Percentiles rank a stretch among this genome's conserved stretches.
These are phyloP conservation scores for Trichosporon ovoides DNA, from an alignment of 1,284 basidiomycete species.

Conservation along the genomic window DNA sequence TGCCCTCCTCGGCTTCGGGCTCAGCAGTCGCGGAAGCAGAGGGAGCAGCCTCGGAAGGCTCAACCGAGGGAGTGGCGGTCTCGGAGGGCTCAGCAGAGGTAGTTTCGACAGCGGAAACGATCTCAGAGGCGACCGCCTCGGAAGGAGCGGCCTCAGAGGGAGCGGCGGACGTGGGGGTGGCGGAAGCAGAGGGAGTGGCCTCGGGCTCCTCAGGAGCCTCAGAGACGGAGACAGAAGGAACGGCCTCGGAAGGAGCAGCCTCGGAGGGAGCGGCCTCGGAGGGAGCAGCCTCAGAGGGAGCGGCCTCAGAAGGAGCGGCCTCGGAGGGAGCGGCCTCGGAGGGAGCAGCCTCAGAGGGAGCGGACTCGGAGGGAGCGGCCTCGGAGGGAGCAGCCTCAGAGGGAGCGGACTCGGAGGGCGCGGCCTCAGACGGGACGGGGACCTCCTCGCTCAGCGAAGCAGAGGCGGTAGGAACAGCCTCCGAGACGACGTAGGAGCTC, in stretches of 20 bases:
- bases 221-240: neutral
- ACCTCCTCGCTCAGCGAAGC: no score
- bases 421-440: no score
- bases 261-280: constrained; percentile 11
- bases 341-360: constrained; percentile 8
- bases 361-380: constrained; percentile 27
- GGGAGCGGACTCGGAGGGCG: neutral
- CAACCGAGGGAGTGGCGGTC: no score
- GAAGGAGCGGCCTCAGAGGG: neutral
- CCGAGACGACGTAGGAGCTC: no score
- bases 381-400: no score
- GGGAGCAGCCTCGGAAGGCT: no score
- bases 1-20: no score
- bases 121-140: neutral
- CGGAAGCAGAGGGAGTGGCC: neutral
- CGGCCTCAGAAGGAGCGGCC: constrained; percentile 20
- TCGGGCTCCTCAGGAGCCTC: neutral
- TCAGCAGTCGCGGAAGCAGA: no score
- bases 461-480: no score
- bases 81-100: no score
- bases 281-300: constrained; percentile 26
- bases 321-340: constrained; percentile 26
- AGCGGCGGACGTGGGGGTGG: no score
- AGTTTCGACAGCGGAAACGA: no score
- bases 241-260: constrained; percentile 4